Evolutionary conservation across 345 rosid species (phyloP).

Genomic region (Melastoma malabathricum): DNA sequence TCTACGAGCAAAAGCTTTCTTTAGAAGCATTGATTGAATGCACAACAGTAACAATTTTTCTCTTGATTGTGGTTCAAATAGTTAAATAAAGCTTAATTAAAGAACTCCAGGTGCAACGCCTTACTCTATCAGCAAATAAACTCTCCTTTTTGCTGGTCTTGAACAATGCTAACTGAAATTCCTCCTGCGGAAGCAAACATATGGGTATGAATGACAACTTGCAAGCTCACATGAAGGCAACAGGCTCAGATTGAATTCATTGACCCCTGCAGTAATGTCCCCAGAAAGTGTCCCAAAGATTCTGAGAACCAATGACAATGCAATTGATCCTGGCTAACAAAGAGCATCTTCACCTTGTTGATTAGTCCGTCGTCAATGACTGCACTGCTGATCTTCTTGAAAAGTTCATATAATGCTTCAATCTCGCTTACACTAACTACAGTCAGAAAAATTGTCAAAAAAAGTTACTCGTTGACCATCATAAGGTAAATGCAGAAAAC

Average conservation of each 20-base stretch:
- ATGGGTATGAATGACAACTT: not conserved
- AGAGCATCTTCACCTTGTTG: constrained; percentile 49
- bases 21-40: too few relatives aligned
- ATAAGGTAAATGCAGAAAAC: too few relatives aligned
- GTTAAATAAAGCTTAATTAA: not conserved
- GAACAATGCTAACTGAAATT: constrained; percentile 92
- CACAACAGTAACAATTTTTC: not conserved
- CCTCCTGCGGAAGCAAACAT: constrained; percentile 42
- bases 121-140: constrained; percentile 92
- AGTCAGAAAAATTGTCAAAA: constrained; percentile 6
- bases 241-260: not conserved
- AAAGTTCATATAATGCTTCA: constrained; percentile 83
- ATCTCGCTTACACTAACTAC: constrained; percentile 93
- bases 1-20: too few relatives aligned
- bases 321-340: not conserved
- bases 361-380: constrained; percentile 89
- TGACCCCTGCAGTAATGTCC: too few relatives aligned
- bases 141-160: constrained; percentile 98
- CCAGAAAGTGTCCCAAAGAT: not conserved
- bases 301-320: not conserved
- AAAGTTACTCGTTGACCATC: not conserved
- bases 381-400: constrained; percentile 94
- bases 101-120: constrained; percentile 3
- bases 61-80: not conserved
- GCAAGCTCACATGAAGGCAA: not conserved